Base-by-base conservation (phyloP, 345 rosid species). In the Hypericum androsaemum region DNA sequence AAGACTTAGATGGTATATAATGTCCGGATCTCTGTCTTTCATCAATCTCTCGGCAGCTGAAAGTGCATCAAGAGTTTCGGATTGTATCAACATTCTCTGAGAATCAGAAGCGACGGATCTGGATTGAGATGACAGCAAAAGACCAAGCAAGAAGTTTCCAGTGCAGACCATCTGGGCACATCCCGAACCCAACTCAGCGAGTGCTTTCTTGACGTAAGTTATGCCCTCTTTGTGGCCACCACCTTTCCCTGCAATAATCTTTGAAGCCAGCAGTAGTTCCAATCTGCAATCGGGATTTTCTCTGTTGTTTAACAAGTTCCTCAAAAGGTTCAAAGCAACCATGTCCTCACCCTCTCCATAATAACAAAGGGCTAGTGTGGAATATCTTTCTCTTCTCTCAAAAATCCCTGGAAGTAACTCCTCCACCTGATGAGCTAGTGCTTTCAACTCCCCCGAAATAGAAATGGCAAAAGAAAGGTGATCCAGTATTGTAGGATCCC, bases 241-340 rank as follows among this genome's bases (percentile, higher is more conserved):
- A 2, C 13, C 10, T 35, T 37, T 51, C 41, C n/a, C 41, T 35
- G 54, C 54, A 37, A 39, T 35, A 12, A 51, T 51, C 41, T 51
- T 51, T 32, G 41, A 35, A 36, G 54, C 54, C 5, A 51, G 41
- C 13, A 51, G 32, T 8, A 51, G 38, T 51, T 51, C 54, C 40
- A 51, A 8, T 37, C 8, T 51, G 13, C 54, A 51, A 16, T 36
- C 39, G 1, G 12, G 37, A 12, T 37, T 51, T 14, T 51, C 54
- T 36, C 54, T 35, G 41, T 51, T 37, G 8, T 51, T 51, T 11
- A 51, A 6, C 11, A 37, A 36, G 37, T 51, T 51, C 16, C 41
- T 51, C 54, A 51, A 37, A 51, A 51, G 54, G 14, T 51, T 51
- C 39, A 51, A 13, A 37, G 54, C 41, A 35, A 51, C 54, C 39